These are phyloP conservation scores for Eragrostis tef DNA, from an alignment of 202 grass and related monocot species.

Conservation along the genomic window DNA sequence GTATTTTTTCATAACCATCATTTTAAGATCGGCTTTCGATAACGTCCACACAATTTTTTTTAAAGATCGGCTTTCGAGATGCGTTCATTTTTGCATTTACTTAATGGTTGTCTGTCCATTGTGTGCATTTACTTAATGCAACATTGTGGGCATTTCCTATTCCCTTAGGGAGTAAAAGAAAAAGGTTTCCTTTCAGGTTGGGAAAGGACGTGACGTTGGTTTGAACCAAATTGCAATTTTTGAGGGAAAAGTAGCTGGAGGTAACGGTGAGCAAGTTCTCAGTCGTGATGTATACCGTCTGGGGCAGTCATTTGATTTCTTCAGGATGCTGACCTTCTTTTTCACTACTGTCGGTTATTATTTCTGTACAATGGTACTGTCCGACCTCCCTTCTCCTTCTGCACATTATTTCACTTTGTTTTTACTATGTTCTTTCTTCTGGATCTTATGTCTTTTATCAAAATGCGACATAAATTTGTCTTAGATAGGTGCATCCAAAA, in stretches of 20 bases:
- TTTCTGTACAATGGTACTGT: slow-evolving; percentile 88
- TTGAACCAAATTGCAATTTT: slow-evolving; percentile 97
- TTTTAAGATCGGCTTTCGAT: too few species aligned
- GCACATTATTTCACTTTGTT: too few species aligned
- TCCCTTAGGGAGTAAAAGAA: neutral
- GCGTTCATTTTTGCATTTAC: neutral
- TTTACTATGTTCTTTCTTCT: too few species aligned
- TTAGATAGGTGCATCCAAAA: too few species aligned
- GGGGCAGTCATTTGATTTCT: slow-evolving; percentile 97
- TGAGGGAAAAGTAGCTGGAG: slow-evolving; percentile 96
- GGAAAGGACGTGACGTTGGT: slow-evolving; percentile 94
- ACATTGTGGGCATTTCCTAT: neutral
- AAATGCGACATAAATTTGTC: too few species aligned
- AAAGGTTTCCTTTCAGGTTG: slow-evolving; percentile 59
- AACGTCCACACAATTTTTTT: too few species aligned
- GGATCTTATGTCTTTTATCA: too few species aligned
- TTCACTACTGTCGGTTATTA: slow-evolving; percentile 94
- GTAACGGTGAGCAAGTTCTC: slow-evolving; percentile 93
- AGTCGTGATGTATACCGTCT: slow-evolving; percentile 92
- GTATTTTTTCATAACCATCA: too few species aligned
- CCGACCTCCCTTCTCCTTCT: neutral
- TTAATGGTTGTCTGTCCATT: slow-evolving; percentile 20
- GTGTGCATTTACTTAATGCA: too few species aligned
- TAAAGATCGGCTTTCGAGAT: neutral
- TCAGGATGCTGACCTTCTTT: slow-evolving; percentile 94